phyloP scores from a whole-genome alignment of 2,329 filamentous ascomycete genomes.

The Raffaelea deltoideospora region DNA sequence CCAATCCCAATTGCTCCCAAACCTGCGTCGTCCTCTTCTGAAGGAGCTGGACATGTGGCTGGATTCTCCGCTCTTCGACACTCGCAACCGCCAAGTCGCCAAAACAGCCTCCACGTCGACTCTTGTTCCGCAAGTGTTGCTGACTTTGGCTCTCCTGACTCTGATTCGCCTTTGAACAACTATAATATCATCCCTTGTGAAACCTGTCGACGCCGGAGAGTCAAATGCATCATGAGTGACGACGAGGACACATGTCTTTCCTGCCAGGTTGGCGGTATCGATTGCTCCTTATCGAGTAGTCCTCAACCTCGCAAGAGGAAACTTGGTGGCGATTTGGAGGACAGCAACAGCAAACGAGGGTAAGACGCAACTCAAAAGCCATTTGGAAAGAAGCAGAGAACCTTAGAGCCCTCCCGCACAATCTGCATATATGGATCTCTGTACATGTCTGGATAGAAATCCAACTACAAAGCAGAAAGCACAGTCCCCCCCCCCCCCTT shows the following conservation, averaged over 20 bases:
- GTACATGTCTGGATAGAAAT: too few species aligned
- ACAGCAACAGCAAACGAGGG: slow-evolving; percentile 53
- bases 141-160: slow-evolving; percentile 36
- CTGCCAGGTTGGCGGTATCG: slow-evolving; percentile 63
- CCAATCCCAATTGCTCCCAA: slow-evolving; percentile 53
- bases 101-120: slow-evolving; percentile 33
- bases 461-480: too few species aligned
- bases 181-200: slow-evolving; percentile 46
- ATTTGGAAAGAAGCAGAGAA: too few species aligned
- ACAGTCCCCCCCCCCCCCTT: too few species aligned
- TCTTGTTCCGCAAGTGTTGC: slow-evolving; percentile 34
- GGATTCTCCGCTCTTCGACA: slow-evolving; percentile 7
- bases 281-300: slow-evolving; percentile 65
- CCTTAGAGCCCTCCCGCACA: too few species aligned
- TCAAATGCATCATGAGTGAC: slow-evolving; percentile 59
- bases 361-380: too few species aligned
- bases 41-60: slow-evolving; percentile 13
- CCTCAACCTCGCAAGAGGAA: slow-evolving; percentile 70
- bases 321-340: slow-evolving; percentile 48
- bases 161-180: slow-evolving; percentile 26
- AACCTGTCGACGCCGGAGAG: slow-evolving; percentile 58
- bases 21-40: slow-evolving; percentile 23
- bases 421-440: too few species aligned
- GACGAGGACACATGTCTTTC: slow-evolving; percentile 63
- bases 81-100: slow-evolving; percentile 25